phyloP scores from a whole-genome alignment of 768 basidiomycete genomes.

The Naematelia aurantialba region DNA sequence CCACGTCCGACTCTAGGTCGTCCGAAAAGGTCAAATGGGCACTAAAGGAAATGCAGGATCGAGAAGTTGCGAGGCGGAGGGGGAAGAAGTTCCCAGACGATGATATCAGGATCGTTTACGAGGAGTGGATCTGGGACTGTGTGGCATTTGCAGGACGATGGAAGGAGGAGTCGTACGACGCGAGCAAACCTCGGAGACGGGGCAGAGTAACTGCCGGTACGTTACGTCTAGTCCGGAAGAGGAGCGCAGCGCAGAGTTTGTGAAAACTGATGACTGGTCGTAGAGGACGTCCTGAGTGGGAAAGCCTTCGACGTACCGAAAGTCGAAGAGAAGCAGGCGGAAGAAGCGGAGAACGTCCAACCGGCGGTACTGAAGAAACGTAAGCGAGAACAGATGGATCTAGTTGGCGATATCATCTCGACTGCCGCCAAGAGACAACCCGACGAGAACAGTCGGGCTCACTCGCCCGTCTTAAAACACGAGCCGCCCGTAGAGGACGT shows the following conservation, averaged over 20 bases:
- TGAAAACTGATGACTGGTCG: background rate
- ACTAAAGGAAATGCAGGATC: slow-evolving; percentile 22
- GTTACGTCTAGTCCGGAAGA: slow-evolving; percentile 18
- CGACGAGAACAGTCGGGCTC: background rate
- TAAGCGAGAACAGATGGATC: slow-evolving; percentile 24
- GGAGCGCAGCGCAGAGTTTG: background rate
- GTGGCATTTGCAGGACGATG: slow-evolving; percentile 64
- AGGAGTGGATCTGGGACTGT: slow-evolving; percentile 96
- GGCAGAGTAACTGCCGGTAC: slow-evolving; percentile 26
- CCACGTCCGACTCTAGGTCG: slow-evolving; percentile 56
- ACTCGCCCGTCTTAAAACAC: background rate
- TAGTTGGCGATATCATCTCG: slow-evolving; percentile 42
- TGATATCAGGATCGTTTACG: slow-evolving; percentile 77
- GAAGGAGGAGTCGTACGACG: slow-evolving; percentile 48
- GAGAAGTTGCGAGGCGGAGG: slow-evolving; percentile 19
- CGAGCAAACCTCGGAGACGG: slow-evolving; percentile 29
- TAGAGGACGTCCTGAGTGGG: slow-evolving; percentile 41
- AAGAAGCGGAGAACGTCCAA: slow-evolving; percentile 23
- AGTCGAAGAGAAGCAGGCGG: slow-evolving; percentile 2
- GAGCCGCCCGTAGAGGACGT: background rate
- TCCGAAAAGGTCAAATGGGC: slow-evolving; percentile 60
- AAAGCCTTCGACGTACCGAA: slow-evolving; percentile 7
- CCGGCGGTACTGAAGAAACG: slow-evolving; percentile 41
- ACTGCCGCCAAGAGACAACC: slow-evolving; percentile 7
- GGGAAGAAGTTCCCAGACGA: slow-evolving; percentile 53